Evolutionary conservation across 176 grass and related monocot genomes (phyloP), one percentile per base, ranked within the genome.

Genomic region (Alloteropsis semialata): DNA sequence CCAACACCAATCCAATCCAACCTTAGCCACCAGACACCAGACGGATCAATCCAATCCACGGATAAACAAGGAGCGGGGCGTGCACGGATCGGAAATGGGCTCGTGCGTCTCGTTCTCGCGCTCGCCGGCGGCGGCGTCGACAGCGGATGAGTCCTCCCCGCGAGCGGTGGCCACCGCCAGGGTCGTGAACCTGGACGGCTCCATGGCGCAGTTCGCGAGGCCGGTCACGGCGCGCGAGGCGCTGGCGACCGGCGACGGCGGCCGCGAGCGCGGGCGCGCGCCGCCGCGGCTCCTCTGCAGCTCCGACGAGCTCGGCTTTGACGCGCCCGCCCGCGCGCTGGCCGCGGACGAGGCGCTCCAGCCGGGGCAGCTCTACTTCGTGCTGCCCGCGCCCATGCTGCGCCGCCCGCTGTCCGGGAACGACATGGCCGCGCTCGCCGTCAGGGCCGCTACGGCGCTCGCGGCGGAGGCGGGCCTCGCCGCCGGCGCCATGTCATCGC

Each of bases 351-450:
- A 84, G n/a, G 55, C 61, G 63, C 85, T 94, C 3, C 77, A 62
- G 63, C 36, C 81, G 3, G 88, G 86, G 5, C 92, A 92, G 80
- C 78, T 97, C 73, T 97, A 97, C 80, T 94, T 97, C 70, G 69
- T 84, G 28, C 72, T 97, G 10, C 94, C 94, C 2, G 9, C 43
- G 32, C 28, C 71, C 60, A 88, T 74, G 82, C 89, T 88, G 14
- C 72, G 65, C 32, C 43, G 56, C 0, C 71, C 65, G 21, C 45
- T 94, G 28, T 71, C 75, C 59, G 87, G 64, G 1, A 11, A 60
- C 7, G 87, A 97, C 48, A 97, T 97, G 91, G 92, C 87, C 6
- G 79, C 75, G n/a, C 94, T 94, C 44, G 94, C 89, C 54, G 58
- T 88, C 68, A 84, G 50, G 38, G 91, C 87, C 58, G 76, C 76